phyloP scores from a whole-genome alignment of 1,284 basidiomycete genomes.

The Ustilago loliicola region DNA sequence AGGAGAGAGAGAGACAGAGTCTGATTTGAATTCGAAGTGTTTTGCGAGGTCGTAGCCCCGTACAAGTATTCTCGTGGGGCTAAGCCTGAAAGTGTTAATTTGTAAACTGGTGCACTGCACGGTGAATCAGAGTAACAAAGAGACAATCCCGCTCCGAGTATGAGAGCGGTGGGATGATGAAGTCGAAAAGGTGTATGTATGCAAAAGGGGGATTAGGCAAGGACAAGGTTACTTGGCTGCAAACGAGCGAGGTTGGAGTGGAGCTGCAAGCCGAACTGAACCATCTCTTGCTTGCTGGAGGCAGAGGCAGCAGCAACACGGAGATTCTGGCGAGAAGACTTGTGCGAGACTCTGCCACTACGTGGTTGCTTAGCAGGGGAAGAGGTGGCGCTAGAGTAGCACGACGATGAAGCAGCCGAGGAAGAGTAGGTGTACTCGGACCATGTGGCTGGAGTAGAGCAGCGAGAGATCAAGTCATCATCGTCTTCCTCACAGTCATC shows the following conservation, averaged over 20 bases:
- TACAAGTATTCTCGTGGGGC: too few relatives aligned
- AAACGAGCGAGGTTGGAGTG: slow-evolving; percentile 7
- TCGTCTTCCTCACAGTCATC: slow-evolving; percentile 16
- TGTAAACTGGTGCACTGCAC: too few relatives aligned
- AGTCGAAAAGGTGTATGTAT: slow-evolving; percentile 11
- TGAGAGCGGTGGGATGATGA: not conserved
- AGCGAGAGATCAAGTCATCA: slow-evolving; percentile 24
- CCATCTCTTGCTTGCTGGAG: not conserved
- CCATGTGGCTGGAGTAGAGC: slow-evolving; percentile 27
- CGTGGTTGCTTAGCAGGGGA: slow-evolving; percentile 12
- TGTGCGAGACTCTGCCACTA: not conserved
- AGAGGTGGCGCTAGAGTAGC: slow-evolving; percentile 23
- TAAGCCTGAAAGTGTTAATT: too few relatives aligned
- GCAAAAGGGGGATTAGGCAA: not conserved
- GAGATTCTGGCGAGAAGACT: slow-evolving; percentile 1
- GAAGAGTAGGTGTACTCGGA: slow-evolving; percentile 28
- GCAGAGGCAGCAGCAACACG: not conserved
- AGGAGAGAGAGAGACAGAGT: too few relatives aligned
- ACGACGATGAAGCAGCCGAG: slow-evolving; percentile 12
- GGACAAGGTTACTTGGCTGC: not conserved
- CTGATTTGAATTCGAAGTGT: not conserved
- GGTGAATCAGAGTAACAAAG: too few relatives aligned
- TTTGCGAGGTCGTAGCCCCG: too few relatives aligned
- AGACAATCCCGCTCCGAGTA: too few relatives aligned
- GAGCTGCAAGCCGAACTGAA: slow-evolving; percentile 12